Evolutionary conservation across 331 rosid genomes (phyloP), one percentile per base, ranked within the genome.

Genomic region (Malus hybrid): DNA sequence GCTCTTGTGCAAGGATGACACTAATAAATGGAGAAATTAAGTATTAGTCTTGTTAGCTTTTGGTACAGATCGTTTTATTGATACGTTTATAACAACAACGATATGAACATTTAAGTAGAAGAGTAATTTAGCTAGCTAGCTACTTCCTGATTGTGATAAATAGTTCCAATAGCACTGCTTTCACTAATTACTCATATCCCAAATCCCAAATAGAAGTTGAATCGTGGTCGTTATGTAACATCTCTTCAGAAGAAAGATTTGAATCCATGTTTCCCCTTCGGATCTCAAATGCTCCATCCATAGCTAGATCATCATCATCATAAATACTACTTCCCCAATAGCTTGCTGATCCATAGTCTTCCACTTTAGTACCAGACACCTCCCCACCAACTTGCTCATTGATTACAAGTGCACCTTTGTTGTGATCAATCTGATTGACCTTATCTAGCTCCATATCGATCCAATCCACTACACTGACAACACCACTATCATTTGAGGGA

Each of bases 151-250:
- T 9, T 1, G 12, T 39, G 44, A 39, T 39, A 39, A 6, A 30
- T 6, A 15, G n/a, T 15, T 50, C 18, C 55, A 48, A 50, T 6
- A 6, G 55, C 16, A 50, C 7, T 15, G 56, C 56, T 14, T 50
- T 50, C n/a, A 50, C n/a, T 50, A 50, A 15, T 50, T 50, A 50
- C 18, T 50, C 88, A 70, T 26, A 76, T 52, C 61, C 75, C 53
- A 87, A 44, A 75, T 83, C 92, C 92, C 93, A 87, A 71, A 89
- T 60, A 3, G 91, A 89, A 75, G 86, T 79, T 20, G 46, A 29
- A 15, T 71, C 72, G 62, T 75, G 81, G 55, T 68, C 77, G 60
- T 71, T 77, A 3, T 57, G 67, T 15, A 66, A 3, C 4, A 30
- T 63, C 36, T 66, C 66, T 3, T n/a, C 60, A 10, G 81, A 64